phyloP scores from a whole-genome alignment of 352 stramenopile genomes.

The Globisporangium nagaii region DNA sequence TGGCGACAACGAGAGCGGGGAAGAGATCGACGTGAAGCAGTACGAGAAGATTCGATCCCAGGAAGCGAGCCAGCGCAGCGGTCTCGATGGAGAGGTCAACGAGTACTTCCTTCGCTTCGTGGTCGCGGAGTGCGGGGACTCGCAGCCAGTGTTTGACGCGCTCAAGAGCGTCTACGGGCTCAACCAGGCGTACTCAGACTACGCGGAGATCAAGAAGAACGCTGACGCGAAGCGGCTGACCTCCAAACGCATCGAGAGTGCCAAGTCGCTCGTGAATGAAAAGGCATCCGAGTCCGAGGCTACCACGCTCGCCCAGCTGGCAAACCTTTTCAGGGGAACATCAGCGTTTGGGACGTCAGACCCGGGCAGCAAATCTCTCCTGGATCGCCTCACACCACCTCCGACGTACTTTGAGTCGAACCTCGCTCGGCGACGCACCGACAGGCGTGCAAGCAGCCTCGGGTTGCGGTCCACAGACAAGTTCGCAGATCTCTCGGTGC shows the following conservation, averaged over 20 bases:
- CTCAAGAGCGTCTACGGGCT: slow-evolving; percentile 56
- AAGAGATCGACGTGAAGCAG: slow-evolving; percentile 63
- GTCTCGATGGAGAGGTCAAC: slow-evolving; percentile 57
- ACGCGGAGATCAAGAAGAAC: slow-evolving; percentile 66
- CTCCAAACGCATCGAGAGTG: slow-evolving; percentile 37
- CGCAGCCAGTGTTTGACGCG: slow-evolving; percentile 51
- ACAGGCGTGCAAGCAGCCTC: slow-evolving; percentile 4
- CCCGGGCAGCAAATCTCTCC: slow-evolving; percentile 16
- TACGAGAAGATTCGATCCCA: slow-evolving; percentile 51
- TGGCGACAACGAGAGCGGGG: slow-evolving; percentile 85
- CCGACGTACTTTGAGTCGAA: slow-evolving; percentile 74
- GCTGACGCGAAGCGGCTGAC: slow-evolving; percentile 31
- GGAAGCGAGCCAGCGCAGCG: slow-evolving; percentile 31
- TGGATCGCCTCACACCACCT: slow-evolving; percentile 38
- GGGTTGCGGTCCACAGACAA: slow-evolving; percentile 31
- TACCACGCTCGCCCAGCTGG: slow-evolving; percentile 2
- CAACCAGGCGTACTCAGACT: slow-evolving; percentile 55
- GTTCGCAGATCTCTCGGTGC: slow-evolving; percentile 77
- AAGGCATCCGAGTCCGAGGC: background rate
- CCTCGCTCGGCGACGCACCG: slow-evolving; percentile 6
- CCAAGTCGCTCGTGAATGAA: slow-evolving; percentile 24
- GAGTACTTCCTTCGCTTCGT: slow-evolving; percentile 69
- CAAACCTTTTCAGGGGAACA: slow-evolving; percentile 32
- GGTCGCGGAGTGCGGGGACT: slow-evolving; percentile 43
- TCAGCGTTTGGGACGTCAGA: slow-evolving; percentile 17